Percentiles rank a stretch among this genome's conserved stretches.
These are phyloP conservation scores for Azolla pinnata DNA, from an alignment of 75 land plant genomes.

Conservation along the genomic window DNA sequence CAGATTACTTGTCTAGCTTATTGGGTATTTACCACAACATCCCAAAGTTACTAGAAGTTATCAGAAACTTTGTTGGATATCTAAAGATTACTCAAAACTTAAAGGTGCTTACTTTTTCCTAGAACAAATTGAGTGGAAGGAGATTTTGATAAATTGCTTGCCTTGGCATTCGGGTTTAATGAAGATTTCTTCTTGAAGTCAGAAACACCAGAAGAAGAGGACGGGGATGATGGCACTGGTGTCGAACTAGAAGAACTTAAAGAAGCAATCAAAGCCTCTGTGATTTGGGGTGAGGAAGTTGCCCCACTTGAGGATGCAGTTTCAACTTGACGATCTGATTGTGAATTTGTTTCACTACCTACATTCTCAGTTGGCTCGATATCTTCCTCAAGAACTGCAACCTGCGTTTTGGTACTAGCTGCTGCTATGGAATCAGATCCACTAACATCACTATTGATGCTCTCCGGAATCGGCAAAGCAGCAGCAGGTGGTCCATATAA, in stretches of 20 bases:
- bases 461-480: conserved; percentile 23
- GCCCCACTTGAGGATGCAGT: not conserved
- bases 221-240: conserved; percentile 10
- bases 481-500: conserved; percentile 29
- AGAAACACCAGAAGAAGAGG: conserved; percentile 13
- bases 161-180: conserved; percentile 43
- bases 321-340: not conserved
- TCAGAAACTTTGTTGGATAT: too few species aligned
- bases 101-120: too few species aligned
- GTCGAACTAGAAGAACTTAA: conserved; percentile 10
- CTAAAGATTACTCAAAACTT: too few species aligned
- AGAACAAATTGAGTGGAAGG: too few species aligned
- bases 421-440: conserved; percentile 1
- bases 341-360: not conserved
- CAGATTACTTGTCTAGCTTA: not conserved
- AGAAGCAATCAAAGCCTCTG: not conserved
- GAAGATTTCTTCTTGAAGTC: conserved; percentile 18
- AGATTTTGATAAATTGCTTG: conserved; percentile 1
- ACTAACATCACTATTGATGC: conserved; percentile 4
- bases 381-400: not conserved
- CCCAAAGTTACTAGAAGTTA: too few species aligned
- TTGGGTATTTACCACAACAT: too few species aligned
- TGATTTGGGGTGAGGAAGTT: not conserved
- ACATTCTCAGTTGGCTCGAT: not conserved
- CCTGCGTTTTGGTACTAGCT: too few species aligned